These are phyloP conservation scores for Neonectria neomacrospora DNA, from an alignment of 2,329 filamentous ascomycete genomes.

Conservation along the genomic window DNA sequence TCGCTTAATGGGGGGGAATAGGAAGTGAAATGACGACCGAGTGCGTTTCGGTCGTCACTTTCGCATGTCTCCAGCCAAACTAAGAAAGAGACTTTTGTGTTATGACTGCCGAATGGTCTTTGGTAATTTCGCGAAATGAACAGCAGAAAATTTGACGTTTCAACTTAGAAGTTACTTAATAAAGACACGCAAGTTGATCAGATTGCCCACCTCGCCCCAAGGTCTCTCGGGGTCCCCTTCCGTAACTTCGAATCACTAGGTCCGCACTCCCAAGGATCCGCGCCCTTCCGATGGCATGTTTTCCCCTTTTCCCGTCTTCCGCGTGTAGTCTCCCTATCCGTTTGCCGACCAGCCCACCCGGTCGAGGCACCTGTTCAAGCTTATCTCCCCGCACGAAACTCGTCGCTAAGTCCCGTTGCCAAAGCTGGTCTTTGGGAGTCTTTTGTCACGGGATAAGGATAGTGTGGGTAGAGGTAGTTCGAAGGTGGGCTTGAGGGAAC, in stretches of 20 bases:
- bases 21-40: background rate
- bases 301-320: background rate
- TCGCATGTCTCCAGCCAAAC: background rate
- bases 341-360: background rate
- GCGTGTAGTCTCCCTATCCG: background rate
- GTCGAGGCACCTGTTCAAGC: background rate
- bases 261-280: background rate
- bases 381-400: constrained; percentile 7
- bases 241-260: background rate
- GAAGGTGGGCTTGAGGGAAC: background rate
- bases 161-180: background rate
- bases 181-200: background rate
- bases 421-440: background rate
- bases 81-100: background rate
- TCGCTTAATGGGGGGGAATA: background rate
- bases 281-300: background rate
- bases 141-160: background rate
- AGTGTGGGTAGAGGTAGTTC: background rate
- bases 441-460: background rate
- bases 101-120: constrained; percentile 13
- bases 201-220: background rate
- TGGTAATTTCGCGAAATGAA: background rate
- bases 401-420: background rate
- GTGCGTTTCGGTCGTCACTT: background rate
- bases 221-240: background rate